phyloP scores from a whole-genome alignment of 2,329 filamentous ascomycete genomes.

The Mycosphaerella arachidis region DNA sequence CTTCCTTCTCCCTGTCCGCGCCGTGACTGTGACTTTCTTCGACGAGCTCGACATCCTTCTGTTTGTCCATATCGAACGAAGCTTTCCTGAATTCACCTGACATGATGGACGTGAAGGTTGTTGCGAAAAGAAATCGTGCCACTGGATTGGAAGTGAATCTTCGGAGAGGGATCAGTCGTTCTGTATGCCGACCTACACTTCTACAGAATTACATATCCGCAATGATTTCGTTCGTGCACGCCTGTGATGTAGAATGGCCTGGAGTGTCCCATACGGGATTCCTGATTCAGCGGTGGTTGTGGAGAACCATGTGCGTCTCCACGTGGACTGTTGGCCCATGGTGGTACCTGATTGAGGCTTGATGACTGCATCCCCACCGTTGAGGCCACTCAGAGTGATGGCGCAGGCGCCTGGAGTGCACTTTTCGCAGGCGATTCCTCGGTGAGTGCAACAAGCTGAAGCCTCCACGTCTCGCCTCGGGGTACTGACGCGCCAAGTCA shows the following conservation, averaged over 20 bases:
- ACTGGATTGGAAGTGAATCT: neutral
- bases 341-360: neutral
- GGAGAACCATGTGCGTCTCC: neutral
- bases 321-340: neutral
- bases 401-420: neutral
- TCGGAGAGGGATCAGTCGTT: neutral
- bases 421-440: neutral
- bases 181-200: neutral
- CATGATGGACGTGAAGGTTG: neutral
- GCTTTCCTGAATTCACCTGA: neutral
- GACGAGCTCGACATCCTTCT: constrained; percentile 22
- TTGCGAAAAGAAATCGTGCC: neutral
- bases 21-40: constrained; percentile 16
- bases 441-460: neutral
- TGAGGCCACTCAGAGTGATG: neutral
- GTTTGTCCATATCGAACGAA: constrained; percentile 15
- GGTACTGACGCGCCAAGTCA: neutral
- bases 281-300: neutral
- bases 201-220: neutral
- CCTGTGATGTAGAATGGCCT: neutral
- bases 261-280: neutral
- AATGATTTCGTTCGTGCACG: neutral
- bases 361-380: neutral
- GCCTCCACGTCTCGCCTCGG: neutral
- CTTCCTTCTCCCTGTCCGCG: constrained; percentile 29